Base-by-base conservation (phyloP, 73 alveolate genomes). In the Paramecium sexaurelia region DNA sequence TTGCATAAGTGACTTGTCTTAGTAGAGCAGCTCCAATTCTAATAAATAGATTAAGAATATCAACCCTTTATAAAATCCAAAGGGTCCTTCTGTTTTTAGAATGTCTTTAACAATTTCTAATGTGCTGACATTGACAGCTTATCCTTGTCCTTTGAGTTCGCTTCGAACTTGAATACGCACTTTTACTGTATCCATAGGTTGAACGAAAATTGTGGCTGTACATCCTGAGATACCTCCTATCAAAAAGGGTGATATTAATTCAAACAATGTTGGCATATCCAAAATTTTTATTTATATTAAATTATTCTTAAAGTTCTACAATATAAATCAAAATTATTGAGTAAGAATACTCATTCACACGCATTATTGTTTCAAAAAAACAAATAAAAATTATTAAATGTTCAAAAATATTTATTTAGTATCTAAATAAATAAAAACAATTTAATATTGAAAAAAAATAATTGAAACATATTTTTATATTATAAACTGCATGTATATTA, bases 101-200 rank as follows among this genome's bases (percentile, higher is more conserved):
- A 95, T 66, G 73, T 91, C 95, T 56, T 85, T 69, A 36, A 98
- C 95, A 15, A 95, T 94, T 33, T 69, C 92, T 39, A 91, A 22
- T n/a, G 98, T 96, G 37, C 73, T 37, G 41, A 84, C 84, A 19
- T 91, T 61, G 13, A 56, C 47, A 36, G 51, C 55, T 5, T 92
- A 85, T 22, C 92, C 93, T 55, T 83, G 47, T 33, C 97, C 97
- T 22, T 43, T 78, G 4, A 41, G 41, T 75, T 97, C 98, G 45
- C 97, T 94, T 47, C 88, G 78, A 36, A 96, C 94, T 91, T 97
- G 92, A 66, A 97, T 93, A 55, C 96, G 69, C 37, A 97, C 99
- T 84, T 97, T 97, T 40, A 97, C 94, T 85, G 95, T 94, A 78
- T 97, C 99, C 61, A 97, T 92, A 32, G 99, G 99, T 85, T 95